Base-by-base conservation (phyloP, 495 filamentous ascomycete species). In the Xylaria palmicola region DNA sequence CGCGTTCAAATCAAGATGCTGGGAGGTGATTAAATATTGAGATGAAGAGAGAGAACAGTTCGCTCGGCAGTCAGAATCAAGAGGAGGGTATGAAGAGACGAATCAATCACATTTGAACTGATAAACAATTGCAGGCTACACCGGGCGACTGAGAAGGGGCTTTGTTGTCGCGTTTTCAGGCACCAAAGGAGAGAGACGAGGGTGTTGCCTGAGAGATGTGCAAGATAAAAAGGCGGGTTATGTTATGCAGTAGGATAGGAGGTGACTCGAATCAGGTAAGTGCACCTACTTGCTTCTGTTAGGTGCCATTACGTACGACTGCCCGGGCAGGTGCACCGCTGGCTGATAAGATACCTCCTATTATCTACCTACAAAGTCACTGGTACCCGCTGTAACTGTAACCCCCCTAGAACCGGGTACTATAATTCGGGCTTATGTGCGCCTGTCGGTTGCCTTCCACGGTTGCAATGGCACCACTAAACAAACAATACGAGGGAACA, bases 121-220 rank as follows among this genome's bases (percentile, higher is more conserved):
- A 52, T 39, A 5, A 41, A 29, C 29, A 17, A 44, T 32, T 22
- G 27, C 39, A 56, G 53, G 53, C 26, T 44, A 26, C 39, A 30
- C 43, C n/a, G 24, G 39, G 39, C 32, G 32, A 22, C 20, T 27
- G 45, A 29, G 15, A 4, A 32, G 32, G 13, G 53, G 22, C 36
- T 54, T 55, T 55, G 37, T 55, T 30, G 36, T n/a, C 37, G 15
- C 1, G 6, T 55, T 20, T 27, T 29, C 12, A n/a, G 27, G 26
- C 12, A n/a, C 53, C 26, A 39, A 44, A 44, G 39, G 24, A 17
- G 37, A 40, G 24, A 30, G 36, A 30, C 5, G 13, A 13, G 36
- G 51, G 34, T 34, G 32, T 53, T 53, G 50, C 50, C 50, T 53
- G 49, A 37, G 49, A 22, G 19, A 5, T 34, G 48, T 6, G 39